Evolutionary conservation across 441 rosid genomes (phyloP).

Genomic region (Flueggea neowawraea): DNA sequence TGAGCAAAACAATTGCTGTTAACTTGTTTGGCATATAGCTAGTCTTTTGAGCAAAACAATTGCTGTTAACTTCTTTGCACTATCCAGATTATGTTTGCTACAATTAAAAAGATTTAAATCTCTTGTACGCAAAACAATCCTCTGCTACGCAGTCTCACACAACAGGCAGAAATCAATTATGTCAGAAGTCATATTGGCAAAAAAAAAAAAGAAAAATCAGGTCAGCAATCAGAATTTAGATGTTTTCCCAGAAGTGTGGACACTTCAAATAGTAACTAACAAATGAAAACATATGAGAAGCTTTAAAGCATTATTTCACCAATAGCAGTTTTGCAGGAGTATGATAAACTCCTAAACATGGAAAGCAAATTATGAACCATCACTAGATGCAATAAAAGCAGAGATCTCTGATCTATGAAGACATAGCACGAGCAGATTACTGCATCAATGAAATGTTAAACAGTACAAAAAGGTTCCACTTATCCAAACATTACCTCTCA

Average conservation of each 20-base stretch:
- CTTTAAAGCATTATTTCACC: constrained; percentile 10
- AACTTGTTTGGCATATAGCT: no score
- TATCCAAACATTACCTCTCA: constrained; percentile 66
- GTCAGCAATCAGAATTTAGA: constrained; percentile 2
- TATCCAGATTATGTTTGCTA: no score
- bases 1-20: no score
- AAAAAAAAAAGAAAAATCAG: constrained; percentile 5
- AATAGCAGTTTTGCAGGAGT: background rate
- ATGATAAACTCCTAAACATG: background rate
- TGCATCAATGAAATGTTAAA: background rate
- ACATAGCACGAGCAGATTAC: constrained; percentile 5
- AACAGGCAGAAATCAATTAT: background rate
- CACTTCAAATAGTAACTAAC: constrained; percentile 10
- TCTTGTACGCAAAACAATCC: no score
- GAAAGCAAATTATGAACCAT: constrained; percentile 8
- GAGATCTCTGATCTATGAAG: background rate
- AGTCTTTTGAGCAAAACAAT: no score
- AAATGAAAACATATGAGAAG: constrained; percentile 2
- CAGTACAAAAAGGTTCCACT: background rate
- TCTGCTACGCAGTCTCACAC: background rate
- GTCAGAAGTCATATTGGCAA: background rate
- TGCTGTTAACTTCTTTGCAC: no score
- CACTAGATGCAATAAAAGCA: constrained; percentile 3
- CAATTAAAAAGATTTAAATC: no score
- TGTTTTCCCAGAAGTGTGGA: background rate